Evolutionary conservation across 306 rosid genomes (phyloP).

Genomic region (Hippophae rhamnoides): DNA sequence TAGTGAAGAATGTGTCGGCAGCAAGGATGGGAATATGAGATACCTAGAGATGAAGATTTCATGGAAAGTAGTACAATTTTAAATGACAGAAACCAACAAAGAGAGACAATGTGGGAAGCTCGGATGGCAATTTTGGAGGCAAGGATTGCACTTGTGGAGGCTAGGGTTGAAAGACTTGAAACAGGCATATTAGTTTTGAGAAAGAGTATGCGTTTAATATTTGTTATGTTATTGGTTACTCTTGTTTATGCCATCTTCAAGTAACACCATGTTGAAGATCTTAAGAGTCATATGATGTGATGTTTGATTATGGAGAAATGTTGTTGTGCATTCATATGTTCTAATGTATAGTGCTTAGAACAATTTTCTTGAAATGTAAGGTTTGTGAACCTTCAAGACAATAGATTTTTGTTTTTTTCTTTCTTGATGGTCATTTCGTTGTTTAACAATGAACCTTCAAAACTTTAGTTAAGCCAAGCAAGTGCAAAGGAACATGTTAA

Average conservation of each 20-base stretch:
- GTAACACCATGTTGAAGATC: slow-evolving; percentile 8
- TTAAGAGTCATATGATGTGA: background rate
- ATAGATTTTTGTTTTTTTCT: too few species aligned
- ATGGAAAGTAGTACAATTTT: slow-evolving; percentile 6
- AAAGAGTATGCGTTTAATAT: slow-evolving; percentile 13
- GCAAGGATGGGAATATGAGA: slow-evolving; percentile 16
- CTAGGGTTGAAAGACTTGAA: slow-evolving; percentile 18
- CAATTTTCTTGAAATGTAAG: too few species aligned
- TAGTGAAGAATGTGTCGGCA: slow-evolving; percentile 12
- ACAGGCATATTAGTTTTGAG: slow-evolving; percentile 10
- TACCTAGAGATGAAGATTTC: slow-evolving; percentile 7
- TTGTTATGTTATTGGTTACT: slow-evolving; percentile 7
- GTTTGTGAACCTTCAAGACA: too few species aligned
- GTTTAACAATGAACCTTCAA: too few species aligned
- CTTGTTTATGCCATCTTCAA: slow-evolving; percentile 15
- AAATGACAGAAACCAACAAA: background rate
- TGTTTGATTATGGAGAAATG: background rate
- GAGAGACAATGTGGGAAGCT: slow-evolving; percentile 9
- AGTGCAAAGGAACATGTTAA: too few species aligned
- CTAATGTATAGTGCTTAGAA: too few species aligned
- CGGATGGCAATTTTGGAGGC: slow-evolving; percentile 17
- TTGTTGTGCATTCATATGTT: background rate
- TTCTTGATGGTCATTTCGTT: too few species aligned
- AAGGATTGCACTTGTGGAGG: slow-evolving; percentile 15
- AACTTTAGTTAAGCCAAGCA: too few species aligned